Conservation (phyloP, 805 yeast species). For the Starmerella stigmatis region DNA sequence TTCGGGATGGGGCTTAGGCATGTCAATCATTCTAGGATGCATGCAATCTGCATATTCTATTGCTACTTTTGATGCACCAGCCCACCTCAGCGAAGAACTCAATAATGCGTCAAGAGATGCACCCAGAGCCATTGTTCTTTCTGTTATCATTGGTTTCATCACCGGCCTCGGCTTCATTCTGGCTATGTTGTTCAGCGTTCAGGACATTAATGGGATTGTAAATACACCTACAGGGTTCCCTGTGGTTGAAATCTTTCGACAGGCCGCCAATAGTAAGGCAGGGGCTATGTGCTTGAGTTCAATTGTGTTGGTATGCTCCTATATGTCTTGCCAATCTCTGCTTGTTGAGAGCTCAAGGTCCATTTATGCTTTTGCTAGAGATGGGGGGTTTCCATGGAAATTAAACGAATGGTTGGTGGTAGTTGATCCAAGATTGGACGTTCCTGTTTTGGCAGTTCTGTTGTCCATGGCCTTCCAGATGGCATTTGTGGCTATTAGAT, state of each 20-base stretch:
- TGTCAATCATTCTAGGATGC: conserved; percentile 60
- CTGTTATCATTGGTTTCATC: conserved; percentile 55
- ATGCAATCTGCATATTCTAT: conserved; percentile 63
- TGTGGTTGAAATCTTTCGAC: conserved; percentile 51
- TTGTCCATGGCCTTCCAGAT: conserved; percentile 43
- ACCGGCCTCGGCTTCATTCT: conserved; percentile 35
- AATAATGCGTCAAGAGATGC: conserved; percentile 47
- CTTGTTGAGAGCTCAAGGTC: conserved; percentile 62
- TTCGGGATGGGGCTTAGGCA: conserved; percentile 50
- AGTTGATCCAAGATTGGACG: conserved; percentile 39
- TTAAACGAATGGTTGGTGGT: conserved; percentile 40
- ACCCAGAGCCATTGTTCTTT: conserved; percentile 52
- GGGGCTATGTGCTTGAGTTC: conserved; percentile 43
- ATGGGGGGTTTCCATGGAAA: conserved; percentile 45
- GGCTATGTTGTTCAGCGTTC: conserved; percentile 43
- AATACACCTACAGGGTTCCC: conserved; percentile 50
- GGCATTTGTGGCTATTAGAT: conserved; percentile 44
- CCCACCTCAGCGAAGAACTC: conserved; percentile 62
- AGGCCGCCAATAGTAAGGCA: conserved; percentile 42
- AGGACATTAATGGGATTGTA: conserved; percentile 41
- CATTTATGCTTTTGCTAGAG: conserved; percentile 60
- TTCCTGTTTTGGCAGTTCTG: conserved; percentile 52
- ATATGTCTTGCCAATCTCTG: conserved; percentile 49
- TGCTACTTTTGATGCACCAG: conserved; percentile 58
- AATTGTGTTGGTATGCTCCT: conserved; percentile 43